Conservation (phyloP, 345 rosid genomes). For the Diplotaxis tenuifolia region DNA sequence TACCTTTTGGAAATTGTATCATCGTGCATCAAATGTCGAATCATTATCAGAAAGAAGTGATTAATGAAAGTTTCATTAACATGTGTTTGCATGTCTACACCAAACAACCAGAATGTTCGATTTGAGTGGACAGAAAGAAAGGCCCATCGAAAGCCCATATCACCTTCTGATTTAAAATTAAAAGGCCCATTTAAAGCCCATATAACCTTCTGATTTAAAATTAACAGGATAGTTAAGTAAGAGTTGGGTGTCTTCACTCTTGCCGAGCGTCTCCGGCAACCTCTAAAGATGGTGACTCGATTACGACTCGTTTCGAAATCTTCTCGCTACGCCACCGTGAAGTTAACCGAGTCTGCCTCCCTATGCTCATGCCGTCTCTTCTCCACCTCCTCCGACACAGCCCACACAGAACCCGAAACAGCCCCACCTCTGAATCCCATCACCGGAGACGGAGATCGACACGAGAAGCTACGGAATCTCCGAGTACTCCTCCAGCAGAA, state of each 20-base stretch:
- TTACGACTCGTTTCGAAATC: constrained; percentile 4
- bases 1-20: not conserved
- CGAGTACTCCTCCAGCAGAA: constrained; percentile 57
- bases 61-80: not conserved
- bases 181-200: not conserved
- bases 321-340: constrained; percentile 12
- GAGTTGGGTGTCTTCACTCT: too few relatives aligned
- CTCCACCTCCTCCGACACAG: constrained; percentile 11
- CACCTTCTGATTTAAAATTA: too few relatives aligned
- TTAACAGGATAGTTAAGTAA: too few relatives aligned
- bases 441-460: constrained; percentile 36
- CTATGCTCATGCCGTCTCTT: constrained; percentile 27
- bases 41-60: not conserved
- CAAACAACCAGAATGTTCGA: not conserved
- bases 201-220: too few relatives aligned
- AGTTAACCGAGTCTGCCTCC: not conserved
- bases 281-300: constrained; percentile 20
- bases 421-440: not conserved
- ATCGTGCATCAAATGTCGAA: not conserved
- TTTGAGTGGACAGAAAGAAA: not conserved
- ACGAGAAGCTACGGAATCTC: constrained; percentile 44
- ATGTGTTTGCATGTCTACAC: too few relatives aligned
- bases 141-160: not conserved
- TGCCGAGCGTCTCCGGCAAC: not conserved
- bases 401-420: not conserved